Evolutionary conservation across 2,329 filamentous ascomycete genomes (phyloP).

Genomic region (Didymella arachidicola): DNA sequence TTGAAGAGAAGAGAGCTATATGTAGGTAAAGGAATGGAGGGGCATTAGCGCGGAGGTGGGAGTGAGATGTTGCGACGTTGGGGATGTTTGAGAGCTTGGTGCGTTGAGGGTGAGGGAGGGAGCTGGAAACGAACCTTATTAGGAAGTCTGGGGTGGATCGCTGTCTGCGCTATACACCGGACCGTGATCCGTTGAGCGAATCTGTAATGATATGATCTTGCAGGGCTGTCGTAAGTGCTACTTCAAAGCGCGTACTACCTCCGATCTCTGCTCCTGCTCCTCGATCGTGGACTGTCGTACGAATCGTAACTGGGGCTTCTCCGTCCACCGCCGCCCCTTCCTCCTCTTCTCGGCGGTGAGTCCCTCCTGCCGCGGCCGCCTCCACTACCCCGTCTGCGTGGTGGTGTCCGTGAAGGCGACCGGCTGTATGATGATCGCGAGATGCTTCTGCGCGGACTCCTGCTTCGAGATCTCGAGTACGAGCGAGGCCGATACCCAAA

Average conservation of each 20-base stretch:
- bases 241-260: constrained; percentile 13
- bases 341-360: constrained; percentile 52
- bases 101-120: no score
- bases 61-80: no score
- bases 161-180: no score
- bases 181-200: no score
- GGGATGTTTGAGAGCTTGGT: no score
- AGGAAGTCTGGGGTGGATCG: no score
- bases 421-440: constrained; percentile 53
- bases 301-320: constrained; percentile 70
- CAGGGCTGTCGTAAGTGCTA: no score
- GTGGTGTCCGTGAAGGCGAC: constrained; percentile 47
- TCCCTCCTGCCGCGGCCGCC: constrained; percentile 48
- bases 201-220: no score
- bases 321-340: constrained; percentile 59
- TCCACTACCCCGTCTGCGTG: constrained; percentile 34
- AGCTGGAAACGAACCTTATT: no score
- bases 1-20: no score
- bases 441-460: constrained; percentile 52
- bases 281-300: constrained; percentile 63
- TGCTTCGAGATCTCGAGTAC: constrained; percentile 50
- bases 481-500: constrained; percentile 40
- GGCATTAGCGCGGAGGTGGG: no score
- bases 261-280: constrained; percentile 53
- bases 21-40: no score